Percentiles rank a stretch among this genome's conserved stretches.
Conservation (phyloP, 495 filamentous ascomycete species). For the Penicillium paradoxum region DNA sequence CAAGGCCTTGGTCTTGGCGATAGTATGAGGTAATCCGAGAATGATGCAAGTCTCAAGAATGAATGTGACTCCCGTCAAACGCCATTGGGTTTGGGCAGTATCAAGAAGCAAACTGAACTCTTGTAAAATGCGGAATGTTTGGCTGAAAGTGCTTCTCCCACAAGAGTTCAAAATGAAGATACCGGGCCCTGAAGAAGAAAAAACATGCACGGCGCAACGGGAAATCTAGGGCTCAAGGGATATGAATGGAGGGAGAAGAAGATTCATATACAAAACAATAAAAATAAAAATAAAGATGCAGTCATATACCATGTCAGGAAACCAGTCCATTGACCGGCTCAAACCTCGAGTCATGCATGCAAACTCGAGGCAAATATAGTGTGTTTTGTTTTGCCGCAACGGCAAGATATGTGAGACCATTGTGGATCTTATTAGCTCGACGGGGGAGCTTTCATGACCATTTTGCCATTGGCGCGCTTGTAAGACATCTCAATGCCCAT, state of each 20-base stretch:
- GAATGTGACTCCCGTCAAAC: neutral
- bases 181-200: neutral
- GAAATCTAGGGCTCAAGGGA: slow-evolving; percentile 6
- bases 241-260: slow-evolving; percentile 7
- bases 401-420: neutral
- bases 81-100: neutral
- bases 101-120: no score
- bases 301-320: neutral
- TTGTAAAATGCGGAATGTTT: slow-evolving; percentile 10
- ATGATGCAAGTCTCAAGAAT: neutral
- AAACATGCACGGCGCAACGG: slow-evolving; percentile 8
- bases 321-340: neutral
- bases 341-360: neutral
- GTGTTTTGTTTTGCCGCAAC: neutral
- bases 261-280: slow-evolving; percentile 18
- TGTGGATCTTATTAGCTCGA: slow-evolving; percentile 10
- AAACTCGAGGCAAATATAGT: neutral
- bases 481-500: slow-evolving; percentile 44
- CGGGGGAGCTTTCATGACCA: slow-evolving; percentile 32
- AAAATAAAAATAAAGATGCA: slow-evolving; percentile 9
- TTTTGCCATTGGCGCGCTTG: slow-evolving; percentile 45
- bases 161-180: slow-evolving; percentile 6
- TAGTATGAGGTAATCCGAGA: neutral
- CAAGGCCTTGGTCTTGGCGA: neutral
- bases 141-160: slow-evolving; percentile 1